Base-by-base conservation (phyloP, 768 basidiomycete genomes). In the Russula brevipes region DNA sequence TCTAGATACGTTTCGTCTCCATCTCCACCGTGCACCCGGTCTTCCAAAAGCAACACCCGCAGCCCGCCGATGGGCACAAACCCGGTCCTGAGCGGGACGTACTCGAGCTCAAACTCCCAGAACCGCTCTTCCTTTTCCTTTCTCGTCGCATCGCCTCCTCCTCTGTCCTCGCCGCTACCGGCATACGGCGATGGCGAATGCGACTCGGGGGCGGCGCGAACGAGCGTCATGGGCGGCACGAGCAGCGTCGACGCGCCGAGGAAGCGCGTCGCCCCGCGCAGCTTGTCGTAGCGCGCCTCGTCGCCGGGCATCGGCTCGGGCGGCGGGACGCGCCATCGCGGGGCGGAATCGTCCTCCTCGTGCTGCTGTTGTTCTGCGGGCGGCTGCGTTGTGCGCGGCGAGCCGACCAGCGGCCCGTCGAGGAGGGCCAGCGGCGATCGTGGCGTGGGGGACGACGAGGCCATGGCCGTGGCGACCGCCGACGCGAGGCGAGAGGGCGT, bases 11-110 rank as follows among this genome's bases (percentile, higher is more conserved):
- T 65, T n/a, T 72, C 71, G 19, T 61, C 67, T 11, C 70, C 76
- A 16, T 79, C 77, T 24, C 70, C 76, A 16, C 79, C 77, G 24
- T 77, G 70, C 60, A 80, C 66, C 56, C 76, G 75, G 69, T 91
- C 88, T 39, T 81, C 81, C 1, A 88, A 66, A 33, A 91, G 74
- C 33, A 93, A 68, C 35, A 89, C 76, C n/a, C 89, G 81, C 61
- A 93, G 70, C 1, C 91, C 90, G 17, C 91, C 90, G 17, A 86
- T 79, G 3, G 76, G 76, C 31, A 77, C 74, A 70, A 88, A 88
- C 0, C 91, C 91, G 5, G 75, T 77, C 52, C 73, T 76, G 19
- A 81, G 71, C 1, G 88, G 81, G 44, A 89, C 56, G 62, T 83
- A 94, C 9, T 81, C 76, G 54, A 90, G 74, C 55, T 85, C 81